phyloP scores from a whole-genome alignment of 2,329 filamentous ascomycete genomes.

The Colletotrichum liaoningense region DNA sequence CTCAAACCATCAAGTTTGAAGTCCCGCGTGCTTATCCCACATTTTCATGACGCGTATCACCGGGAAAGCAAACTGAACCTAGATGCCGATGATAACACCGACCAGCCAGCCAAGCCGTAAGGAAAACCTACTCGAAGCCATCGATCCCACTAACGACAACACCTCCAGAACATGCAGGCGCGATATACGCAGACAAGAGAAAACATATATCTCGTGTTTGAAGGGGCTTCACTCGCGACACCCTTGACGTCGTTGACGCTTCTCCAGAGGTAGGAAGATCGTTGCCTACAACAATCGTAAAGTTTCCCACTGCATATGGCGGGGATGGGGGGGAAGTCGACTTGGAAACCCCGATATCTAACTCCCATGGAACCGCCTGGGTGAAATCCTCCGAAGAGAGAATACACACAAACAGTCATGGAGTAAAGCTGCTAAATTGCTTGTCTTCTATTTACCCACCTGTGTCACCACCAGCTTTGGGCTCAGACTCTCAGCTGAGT shows the following conservation, averaged over 20 bases:
- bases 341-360: neutral
- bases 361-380: neutral
- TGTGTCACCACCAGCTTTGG: neutral
- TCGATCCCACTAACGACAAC: neutral
- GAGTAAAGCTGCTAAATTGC: neutral
- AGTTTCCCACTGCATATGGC: neutral
- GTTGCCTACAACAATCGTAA: neutral
- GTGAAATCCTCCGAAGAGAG: neutral
- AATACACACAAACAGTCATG: neutral
- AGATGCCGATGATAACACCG: neutral
- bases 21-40: neutral
- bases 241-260: neutral
- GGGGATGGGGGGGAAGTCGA: neutral
- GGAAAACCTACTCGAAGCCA: neutral
- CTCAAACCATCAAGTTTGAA: neutral
- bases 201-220: neutral
- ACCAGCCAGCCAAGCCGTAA: neutral
- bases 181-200: neutral
- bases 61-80: neutral
- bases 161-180: neutral
- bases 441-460: neutral
- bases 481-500: neutral
- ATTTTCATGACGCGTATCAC: neutral
- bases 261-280: neutral
- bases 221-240: neutral